Evolutionary conservation across 768 basidiomycete genomes (phyloP).

Genomic region (Pulveroboletus sp.): DNA sequence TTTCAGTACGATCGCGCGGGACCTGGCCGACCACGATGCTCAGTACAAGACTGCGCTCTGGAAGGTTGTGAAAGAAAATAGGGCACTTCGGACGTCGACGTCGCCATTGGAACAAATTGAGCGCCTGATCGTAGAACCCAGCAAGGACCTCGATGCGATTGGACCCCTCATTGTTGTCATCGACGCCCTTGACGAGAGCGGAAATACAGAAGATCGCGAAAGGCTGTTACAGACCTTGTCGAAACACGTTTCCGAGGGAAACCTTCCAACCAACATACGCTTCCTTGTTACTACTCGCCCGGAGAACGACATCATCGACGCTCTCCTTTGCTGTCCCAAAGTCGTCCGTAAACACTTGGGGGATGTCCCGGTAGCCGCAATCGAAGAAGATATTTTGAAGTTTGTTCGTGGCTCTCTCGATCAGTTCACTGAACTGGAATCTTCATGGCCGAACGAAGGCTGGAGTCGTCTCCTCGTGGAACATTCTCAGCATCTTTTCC

Average conservation of each 20-base stretch:
- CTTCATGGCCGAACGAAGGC: no score
- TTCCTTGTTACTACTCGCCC: not conserved
- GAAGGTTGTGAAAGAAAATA: not conserved
- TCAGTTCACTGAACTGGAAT: no score
- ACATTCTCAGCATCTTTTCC: no score
- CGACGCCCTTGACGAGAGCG: slow-evolving; percentile 25
- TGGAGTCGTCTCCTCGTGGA: no score
- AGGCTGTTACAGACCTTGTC: slow-evolving; percentile 1
- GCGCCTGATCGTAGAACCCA: slow-evolving; percentile 10
- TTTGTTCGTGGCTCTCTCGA: no score
- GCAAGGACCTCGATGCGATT: slow-evolving; percentile 7
- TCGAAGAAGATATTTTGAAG: no score
- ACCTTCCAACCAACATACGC: slow-evolving; percentile 11
- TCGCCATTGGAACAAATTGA: not conserved
- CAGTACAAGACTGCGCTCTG: not conserved
- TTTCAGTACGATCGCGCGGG: not conserved
- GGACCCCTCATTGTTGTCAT: slow-evolving; percentile 29
- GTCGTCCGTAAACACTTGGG: no score
- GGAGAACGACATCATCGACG: slow-evolving; percentile 2
- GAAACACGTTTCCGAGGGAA: not conserved
- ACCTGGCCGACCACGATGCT: not conserved
- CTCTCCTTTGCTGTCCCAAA: not conserved
- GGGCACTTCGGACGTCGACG: not conserved
- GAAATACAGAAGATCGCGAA: not conserved
- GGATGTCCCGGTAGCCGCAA: no score